Base-by-base conservation (phyloP, 2,329 filamentous ascomycete genomes). In the Beauveria pseudobassiana region DNA sequence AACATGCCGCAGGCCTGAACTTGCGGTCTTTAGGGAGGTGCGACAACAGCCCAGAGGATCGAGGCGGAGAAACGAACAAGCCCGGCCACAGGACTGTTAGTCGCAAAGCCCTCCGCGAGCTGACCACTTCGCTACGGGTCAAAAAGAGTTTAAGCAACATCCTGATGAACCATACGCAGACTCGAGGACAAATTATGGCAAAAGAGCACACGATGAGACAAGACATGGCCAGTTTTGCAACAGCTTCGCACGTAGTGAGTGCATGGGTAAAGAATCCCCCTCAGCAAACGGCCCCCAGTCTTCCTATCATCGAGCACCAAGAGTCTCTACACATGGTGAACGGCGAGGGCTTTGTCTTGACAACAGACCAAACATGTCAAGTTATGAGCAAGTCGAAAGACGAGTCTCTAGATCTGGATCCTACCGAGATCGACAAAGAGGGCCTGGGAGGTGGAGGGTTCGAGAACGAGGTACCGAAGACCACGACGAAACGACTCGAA, bases 21-120 rank as follows among this genome's bases (percentile, higher is more conserved):
- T 42, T 18, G 24, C 54, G 40, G 28, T 58, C 65, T 69, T 67
- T 67, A 67, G 64, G 52, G 20, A 38, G 26, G 14, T 16, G 20
- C 48, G 20, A 38, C 28, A 14, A 38, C 46, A 58, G 34, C 5
- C 4, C 16, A n/a, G 48, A 34, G 18, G 51, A 42, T 30, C 45
- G 42, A 40, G 42, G 46, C 9, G n/a, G n/a, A 24, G 22, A 48
- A 38, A 2, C 1, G 6, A 48, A 22, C 22, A 40, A 26, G 3
- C 16, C 20, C 14, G 18, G n/a, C 3, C 42, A 54, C 38, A 43
- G 49, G 20, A 59, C n/a, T 12, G 28, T 12, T 7, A 46, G 34
- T 46, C 58, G 49, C 49, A 53, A 56, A 46, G 58, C 66, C 71
- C 78, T 78, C 77, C 78, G 78, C 77, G 75, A 63, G 63, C 12